Evolutionary conservation across 2,329 filamentous ascomycete species (phyloP).

Genomic region (Emergomyces africanus): DNA sequence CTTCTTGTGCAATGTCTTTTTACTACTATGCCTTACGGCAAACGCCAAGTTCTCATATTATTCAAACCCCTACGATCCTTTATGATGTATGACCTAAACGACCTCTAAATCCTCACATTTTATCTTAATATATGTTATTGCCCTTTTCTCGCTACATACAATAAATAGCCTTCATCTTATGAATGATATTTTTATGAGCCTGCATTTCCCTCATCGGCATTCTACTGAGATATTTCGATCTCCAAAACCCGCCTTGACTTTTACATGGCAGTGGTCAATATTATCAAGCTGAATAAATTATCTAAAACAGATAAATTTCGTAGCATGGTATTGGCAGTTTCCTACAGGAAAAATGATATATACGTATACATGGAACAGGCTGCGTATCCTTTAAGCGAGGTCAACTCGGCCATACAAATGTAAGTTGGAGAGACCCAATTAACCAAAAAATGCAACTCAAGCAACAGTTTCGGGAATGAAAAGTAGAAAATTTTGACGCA

Average conservation of each 20-base stretch:
- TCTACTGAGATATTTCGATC: neutral
- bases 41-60: neutral
- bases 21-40: neutral
- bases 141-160: neutral
- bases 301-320: neutral
- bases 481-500: neutral
- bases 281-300: neutral
- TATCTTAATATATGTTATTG: neutral
- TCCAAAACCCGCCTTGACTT: neutral
- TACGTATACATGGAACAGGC: no score
- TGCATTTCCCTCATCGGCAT: neutral
- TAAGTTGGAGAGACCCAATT: neutral
- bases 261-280: neutral
- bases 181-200: neutral
- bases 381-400: neutral
- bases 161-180: neutral
- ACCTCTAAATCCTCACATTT: neutral
- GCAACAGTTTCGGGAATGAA: neutral
- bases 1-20: neutral
- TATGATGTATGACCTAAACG: neutral
- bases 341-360: neutral
- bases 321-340: neutral
- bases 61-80: neutral
- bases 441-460: neutral
- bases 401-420: no score